phyloP scores from a whole-genome alignment of 805 yeast genomes.

The Teunomyces tritomae region DNA sequence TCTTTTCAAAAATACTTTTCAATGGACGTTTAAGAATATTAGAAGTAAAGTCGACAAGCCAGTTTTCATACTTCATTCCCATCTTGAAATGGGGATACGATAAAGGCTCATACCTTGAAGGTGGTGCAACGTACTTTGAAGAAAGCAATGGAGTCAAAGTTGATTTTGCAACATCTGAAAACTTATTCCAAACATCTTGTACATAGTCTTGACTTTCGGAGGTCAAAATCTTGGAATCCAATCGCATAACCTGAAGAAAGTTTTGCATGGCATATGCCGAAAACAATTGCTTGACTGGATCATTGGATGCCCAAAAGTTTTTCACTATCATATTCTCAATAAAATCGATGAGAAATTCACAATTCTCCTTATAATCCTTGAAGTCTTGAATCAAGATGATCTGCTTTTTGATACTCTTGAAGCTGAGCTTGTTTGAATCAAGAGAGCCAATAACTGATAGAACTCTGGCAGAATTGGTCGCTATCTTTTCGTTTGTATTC shows the following conservation, averaged over 20 bases:
- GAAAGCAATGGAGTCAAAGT: conserved; percentile 72
- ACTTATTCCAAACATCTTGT: conserved; percentile 52
- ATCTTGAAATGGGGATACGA: conserved; percentile 64
- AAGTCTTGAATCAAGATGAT: conserved; percentile 60
- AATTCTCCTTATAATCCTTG: conserved; percentile 57
- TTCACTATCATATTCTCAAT: conserved; percentile 72
- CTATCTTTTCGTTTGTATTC: conserved; percentile 44
- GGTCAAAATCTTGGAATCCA: conserved; percentile 27
- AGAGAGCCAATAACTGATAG: conserved; percentile 75
- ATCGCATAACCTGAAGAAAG: conserved; percentile 60
- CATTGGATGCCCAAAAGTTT: conserved; percentile 85
- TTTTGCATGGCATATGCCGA: conserved; percentile 90
- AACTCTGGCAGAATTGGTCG: conserved; percentile 63
- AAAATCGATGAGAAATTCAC: conserved; percentile 60
- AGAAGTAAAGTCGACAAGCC: conserved; percentile 71
- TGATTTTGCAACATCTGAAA: conserved; percentile 64
- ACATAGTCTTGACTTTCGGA: conserved; percentile 16
- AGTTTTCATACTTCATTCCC: conserved; percentile 55
- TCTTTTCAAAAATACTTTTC: conserved; percentile 10
- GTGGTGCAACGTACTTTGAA: conserved; percentile 68
- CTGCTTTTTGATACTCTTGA: conserved; percentile 40
- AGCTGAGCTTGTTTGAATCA: conserved; percentile 58
- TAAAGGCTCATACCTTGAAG: conserved; percentile 45
- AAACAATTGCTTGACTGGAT: conserved; percentile 79
- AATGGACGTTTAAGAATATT: conserved; percentile 55